Conservation (phyloP, 768 basidiomycete genomes). For the Tylopilus cervinicoccineus region DNA sequence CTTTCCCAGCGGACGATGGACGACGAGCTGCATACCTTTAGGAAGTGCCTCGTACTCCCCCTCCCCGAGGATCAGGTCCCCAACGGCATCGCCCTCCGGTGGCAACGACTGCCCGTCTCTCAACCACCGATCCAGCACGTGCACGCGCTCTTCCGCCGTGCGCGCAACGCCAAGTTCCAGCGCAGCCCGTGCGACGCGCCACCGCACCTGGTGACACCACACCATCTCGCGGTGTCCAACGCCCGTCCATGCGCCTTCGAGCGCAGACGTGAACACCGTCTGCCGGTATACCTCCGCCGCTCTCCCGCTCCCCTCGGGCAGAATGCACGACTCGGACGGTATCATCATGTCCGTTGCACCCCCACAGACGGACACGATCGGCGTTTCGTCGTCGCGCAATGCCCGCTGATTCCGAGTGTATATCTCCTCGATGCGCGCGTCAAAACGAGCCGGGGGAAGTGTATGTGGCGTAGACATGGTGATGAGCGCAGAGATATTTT, state of each 20-base stretch:
- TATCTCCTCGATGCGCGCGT: constrained; percentile 71
- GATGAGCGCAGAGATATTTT: constrained; percentile 69
- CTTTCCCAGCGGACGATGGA: constrained; percentile 41
- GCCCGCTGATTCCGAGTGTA: constrained; percentile 47
- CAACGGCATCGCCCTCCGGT: constrained; percentile 9
- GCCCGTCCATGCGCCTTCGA: constrained; percentile 93
- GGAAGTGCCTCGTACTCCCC: constrained; percentile 37
- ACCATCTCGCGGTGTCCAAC: constrained; percentile 96
- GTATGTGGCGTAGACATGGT: constrained; percentile 97
- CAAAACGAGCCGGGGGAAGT: constrained; percentile 85
- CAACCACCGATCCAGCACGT: constrained; percentile 60
- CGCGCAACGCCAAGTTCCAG: constrained; percentile 54
- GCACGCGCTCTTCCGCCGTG: constrained; percentile 27
- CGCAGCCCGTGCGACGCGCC: constrained; percentile 76
- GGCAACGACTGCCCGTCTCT: constrained; percentile 54
- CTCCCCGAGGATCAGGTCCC: constrained; percentile 6
- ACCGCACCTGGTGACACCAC: constrained; percentile 98
- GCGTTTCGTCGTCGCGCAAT: constrained; percentile 48
- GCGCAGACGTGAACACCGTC: constrained; percentile 78
- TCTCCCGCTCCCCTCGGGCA: constrained; percentile 33
- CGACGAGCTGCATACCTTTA: constrained; percentile 34
- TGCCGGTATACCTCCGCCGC: constrained; percentile 39
- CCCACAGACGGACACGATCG: constrained; percentile 83
- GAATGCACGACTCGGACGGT: constrained; percentile 81
- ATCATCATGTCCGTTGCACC: constrained; percentile 92